Conservation (phyloP, 2,329 filamentous ascomycete species). For the Colletotrichum camelliae region DNA sequence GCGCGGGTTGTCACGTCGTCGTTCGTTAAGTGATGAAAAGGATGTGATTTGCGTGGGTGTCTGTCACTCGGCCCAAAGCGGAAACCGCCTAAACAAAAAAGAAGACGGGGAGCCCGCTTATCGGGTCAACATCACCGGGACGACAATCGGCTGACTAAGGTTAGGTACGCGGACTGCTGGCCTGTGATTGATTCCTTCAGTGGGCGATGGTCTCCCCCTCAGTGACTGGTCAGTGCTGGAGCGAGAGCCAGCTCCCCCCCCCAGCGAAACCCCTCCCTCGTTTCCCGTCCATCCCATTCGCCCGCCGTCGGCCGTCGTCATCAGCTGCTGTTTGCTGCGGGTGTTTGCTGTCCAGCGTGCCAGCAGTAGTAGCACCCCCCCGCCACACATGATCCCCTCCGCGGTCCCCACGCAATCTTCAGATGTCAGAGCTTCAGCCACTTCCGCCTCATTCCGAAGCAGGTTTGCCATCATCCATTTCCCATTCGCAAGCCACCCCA, state of each 20-base stretch:
- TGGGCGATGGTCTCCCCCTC: background rate
- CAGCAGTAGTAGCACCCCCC: background rate
- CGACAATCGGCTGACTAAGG: conserved; percentile 31
- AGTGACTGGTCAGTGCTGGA: background rate
- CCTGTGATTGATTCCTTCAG: background rate
- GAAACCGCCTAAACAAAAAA: conserved; percentile 17
- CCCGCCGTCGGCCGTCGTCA: conserved; percentile 18
- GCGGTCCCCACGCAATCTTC: conserved; percentile 4
- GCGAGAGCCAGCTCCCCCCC: background rate
- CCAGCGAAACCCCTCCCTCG: background rate
- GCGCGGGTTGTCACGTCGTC: background rate
- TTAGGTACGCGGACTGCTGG: background rate
- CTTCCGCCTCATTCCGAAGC: conserved; percentile 13
- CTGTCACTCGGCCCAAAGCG: background rate
- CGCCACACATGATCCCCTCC: conserved; percentile 8
- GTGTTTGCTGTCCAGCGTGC: background rate
- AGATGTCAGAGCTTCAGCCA: conserved; percentile 24
- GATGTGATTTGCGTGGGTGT: background rate
- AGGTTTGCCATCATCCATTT: conserved; percentile 14
- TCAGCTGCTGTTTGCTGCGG: background rate
- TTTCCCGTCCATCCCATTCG: conserved; percentile 2
- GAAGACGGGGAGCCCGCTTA: background rate
- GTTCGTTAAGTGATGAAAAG: background rate
- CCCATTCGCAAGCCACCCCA: background rate
- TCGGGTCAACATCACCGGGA: conserved; percentile 30